Base-by-base conservation (phyloP, 768 basidiomycete species). In the Mycena alexandri region DNA sequence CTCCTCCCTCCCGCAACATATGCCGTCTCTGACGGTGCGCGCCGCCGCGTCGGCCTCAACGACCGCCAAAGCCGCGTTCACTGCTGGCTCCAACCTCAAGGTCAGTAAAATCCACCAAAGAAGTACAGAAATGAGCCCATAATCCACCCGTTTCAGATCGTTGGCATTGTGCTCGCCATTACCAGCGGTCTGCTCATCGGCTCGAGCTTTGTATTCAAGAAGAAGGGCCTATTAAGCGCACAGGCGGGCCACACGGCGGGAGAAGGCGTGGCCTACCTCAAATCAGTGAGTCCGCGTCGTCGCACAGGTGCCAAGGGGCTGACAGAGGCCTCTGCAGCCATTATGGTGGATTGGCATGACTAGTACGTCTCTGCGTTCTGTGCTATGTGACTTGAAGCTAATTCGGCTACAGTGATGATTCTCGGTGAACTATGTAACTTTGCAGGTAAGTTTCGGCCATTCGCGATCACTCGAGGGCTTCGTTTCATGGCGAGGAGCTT, bases 291-390 rank as follows among this genome's bases (percentile, higher is more conserved):
- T 83, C 22, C 43, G 34, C 61, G 24, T 36, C 29, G 56, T 41
- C 51, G 33, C 52, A 59, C 51, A 41, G 50, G 50, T 70, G 58
- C 33, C 9, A 25, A 44, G 33, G 53, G 60, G n/a, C 67, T 77
- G 36, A 70, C 43, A n/a, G 59, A 51, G 29, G 42, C 38, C 42
- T 48, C 51, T 21, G 47, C 70, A 94, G 92, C 79, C 86, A 73
- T 75, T 97, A 86, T 98, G 96, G 97, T 98, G 96, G 97, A 82
- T 83, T 36, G 95, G 96, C 70, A 96, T 97, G 96, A 92, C 76
- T 55, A 91, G 94, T 92, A 72, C 69, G 90, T 85, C 16, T 33
- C 19, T 17, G 44, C 10, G 42, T 33, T 43, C 14, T 36, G 12
- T 43, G 2, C 9, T 36, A 19, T 13, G 29, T 22, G 12, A 12